Evolutionary conservation across 495 filamentous ascomycete genomes (phyloP), one percentile per base, ranked within the genome.

Genomic region (Annulohypoxylon moriforme): DNA sequence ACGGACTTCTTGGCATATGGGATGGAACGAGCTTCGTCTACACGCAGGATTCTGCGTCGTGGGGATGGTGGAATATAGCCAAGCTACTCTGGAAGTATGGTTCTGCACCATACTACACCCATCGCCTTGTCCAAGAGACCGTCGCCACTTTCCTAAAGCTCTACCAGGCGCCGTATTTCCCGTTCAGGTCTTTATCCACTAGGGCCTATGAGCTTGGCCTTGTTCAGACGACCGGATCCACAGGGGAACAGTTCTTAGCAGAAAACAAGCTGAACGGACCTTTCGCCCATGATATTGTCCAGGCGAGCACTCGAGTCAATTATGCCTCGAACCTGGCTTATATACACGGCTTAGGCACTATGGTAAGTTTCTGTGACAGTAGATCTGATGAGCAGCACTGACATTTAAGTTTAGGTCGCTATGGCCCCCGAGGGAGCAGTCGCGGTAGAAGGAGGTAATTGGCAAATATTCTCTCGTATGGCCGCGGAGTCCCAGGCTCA

Each of bases 241-340:
- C 95, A 4, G 96, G 95, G 1, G 78, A 87, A 56, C 86, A 91
- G 69, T 91, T 89, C 65, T 81, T 99, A 9, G 77, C 82, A 14
- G 77, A 80, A n/a, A 96, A 95, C 72, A 84, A 88, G 84, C 87
- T 98, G 40, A 85, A 84, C 2, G 79, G 84, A 0, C 69, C 79
- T 9, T 99, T 96, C 75, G 81, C 92, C 1, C 88, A 88, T 10
- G 94, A 99, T 52, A 89, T 99, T 44, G 88, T 99, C 11, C 96
- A 98, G 81, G 93, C 96, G 1, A 92, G 89, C 69, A 98, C 96
- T 0, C 85, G 96, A 4, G 96, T 98, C 46, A 99, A 99, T 76
- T 98, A 98, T 81, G 96, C 91, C 0, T 93, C 95, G 69, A 98
- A 99, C 67, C 76, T 99, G 6, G 84, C 80, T 2, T 78, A 89